Evolutionary conservation across 2,329 filamentous ascomycete species (phyloP), one percentile per base, ranked within the genome.

Genomic region (Cladosporium velox): DNA sequence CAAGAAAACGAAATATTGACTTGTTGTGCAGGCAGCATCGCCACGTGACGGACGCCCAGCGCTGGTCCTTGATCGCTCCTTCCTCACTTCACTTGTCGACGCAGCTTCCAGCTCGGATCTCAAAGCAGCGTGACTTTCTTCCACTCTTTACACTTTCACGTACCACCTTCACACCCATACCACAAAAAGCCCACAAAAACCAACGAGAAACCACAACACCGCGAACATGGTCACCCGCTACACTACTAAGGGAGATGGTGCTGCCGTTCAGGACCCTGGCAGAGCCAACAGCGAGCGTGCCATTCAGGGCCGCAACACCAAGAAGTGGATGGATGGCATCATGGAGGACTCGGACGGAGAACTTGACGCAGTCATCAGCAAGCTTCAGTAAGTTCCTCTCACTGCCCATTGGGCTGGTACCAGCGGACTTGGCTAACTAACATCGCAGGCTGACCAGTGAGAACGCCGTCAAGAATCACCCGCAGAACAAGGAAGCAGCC

Each of bases 1-100:
- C n/a, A 47, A 47, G 14, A 47, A 7, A 6, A 47, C 41, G 10
- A 47, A 47, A 47, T 12, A 47, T 21, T 24, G 41, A 47, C 21
- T 10, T 34, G 30, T 32, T 21, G 52, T 18, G 18, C 52, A 55
- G 52, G 52, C 52, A 30, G 52, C 52, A 32, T 8, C 28, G 52
- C 52, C 52, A 55, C 28, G 52, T 55, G 52, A 21, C 41, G 11
- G 52, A 55, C 55, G 55, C 55, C 55, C 21, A 35, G 30, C 55
- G 4, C 21, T n/a, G 32, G 34, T 58, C n/a, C 41, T 47, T 34
- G 32, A 35, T 21, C 55, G 34, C 55, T 58, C 55, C 55, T 58
- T 58, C 55, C 55, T 35, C 30, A 58, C 55, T 38, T 58, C 30
- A 24, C 15, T 34, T 41, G n/a, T 58, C 38, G 6, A 18, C 12